Conservation (phyloP, 2,329 filamentous ascomycete genomes). For the Fusarium udum region DNA sequence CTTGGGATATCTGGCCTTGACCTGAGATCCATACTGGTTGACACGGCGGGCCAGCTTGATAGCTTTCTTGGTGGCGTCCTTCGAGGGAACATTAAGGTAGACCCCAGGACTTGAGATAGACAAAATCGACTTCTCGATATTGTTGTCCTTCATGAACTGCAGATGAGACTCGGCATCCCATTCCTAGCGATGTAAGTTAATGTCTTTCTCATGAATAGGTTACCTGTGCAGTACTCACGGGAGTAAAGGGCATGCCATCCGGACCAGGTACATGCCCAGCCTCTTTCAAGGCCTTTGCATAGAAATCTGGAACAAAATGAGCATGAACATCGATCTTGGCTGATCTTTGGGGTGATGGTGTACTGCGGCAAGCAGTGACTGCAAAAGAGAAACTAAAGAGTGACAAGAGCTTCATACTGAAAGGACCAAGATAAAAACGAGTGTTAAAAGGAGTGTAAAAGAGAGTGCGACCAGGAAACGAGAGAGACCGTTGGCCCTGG, state of each 20-base stretch:
- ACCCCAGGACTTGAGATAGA: constrained; percentile 11
- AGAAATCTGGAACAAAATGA: constrained; percentile 12
- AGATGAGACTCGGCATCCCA: constrained; percentile 14
- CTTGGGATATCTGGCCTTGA: constrained; percentile 9
- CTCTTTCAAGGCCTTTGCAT: background rate
- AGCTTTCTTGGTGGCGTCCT: background rate
- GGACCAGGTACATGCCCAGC: background rate
- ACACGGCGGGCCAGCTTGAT: background rate
- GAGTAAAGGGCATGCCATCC: constrained; percentile 9
- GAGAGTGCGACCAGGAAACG: background rate
- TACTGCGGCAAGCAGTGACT: background rate
- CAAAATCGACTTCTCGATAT: constrained; percentile 4
- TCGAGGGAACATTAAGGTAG: constrained; percentile 7
- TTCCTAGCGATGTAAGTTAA: background rate
- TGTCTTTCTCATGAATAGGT: accelerated
- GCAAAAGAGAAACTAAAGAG: background rate
- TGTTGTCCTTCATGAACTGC: constrained; percentile 14
- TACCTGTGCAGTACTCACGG: background rate
- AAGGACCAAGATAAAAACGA: background rate
- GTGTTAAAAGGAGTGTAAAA: background rate
- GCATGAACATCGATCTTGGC: constrained; percentile 14
- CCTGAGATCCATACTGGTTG: background rate
- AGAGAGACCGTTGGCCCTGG: accelerated
- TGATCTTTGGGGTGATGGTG: background rate
- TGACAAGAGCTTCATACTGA: background rate